These are phyloP conservation scores for Dryas octopetala DNA, from an alignment of 306 rosid genomes.

Conservation along the genomic window DNA sequence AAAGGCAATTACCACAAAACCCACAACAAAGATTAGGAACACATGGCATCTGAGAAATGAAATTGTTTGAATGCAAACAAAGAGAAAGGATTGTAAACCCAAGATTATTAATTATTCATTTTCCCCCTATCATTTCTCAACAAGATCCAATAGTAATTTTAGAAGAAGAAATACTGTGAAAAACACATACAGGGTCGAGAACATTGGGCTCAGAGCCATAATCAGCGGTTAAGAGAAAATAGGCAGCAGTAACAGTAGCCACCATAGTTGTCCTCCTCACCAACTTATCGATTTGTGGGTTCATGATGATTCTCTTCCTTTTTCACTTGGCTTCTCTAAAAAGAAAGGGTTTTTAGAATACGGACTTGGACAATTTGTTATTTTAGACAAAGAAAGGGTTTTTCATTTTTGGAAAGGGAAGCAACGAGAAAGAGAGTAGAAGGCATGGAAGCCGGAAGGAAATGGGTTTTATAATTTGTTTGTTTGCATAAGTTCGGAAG, in stretches of 20 bases:
- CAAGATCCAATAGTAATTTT: background rate
- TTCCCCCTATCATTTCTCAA: background rate
- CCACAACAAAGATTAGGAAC: background rate
- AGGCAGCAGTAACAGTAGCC: constrained; percentile 72
- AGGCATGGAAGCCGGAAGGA: constrained; percentile 21
- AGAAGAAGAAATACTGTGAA: background rate
- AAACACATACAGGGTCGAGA: constrained; percentile 71
- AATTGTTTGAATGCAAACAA: background rate
- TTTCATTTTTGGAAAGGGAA: background rate
- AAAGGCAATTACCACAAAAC: no score
- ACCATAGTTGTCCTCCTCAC: constrained; percentile 67
- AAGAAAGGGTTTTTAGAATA: background rate
- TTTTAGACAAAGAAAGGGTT: background rate
- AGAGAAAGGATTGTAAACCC: background rate
- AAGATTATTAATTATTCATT: background rate
- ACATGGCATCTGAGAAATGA: background rate
- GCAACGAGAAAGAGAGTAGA: background rate
- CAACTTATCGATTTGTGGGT: constrained; percentile 58
- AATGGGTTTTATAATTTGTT: background rate
- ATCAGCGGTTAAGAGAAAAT: constrained; percentile 88
- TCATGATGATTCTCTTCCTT: constrained; percentile 31
- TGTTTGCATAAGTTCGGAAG: background rate
- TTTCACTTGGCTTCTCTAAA: constrained; percentile 5
- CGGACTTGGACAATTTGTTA: background rate
- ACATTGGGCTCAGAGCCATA: constrained; percentile 80